Conservation (phyloP, 73 alveolate species). For the Tetrahymena thermophila region DNA sequence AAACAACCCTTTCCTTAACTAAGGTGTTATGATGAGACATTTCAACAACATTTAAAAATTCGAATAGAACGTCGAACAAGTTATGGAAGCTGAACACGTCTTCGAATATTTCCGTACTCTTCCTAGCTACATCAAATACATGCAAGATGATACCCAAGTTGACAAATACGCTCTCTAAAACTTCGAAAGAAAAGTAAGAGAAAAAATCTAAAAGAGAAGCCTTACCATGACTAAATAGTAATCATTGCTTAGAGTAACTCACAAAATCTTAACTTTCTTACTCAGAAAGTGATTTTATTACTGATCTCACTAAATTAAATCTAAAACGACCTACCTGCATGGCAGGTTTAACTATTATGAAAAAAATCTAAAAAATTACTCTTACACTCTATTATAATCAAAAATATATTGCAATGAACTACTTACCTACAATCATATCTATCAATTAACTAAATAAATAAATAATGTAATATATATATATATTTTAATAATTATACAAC, state of each 20-base stretch:
- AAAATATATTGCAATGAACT: background rate
- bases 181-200: background rate
- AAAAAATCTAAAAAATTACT: background rate
- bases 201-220: background rate
- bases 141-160: background rate
- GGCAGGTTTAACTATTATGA: background rate
- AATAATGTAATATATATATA: background rate
- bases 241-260: background rate
- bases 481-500: background rate
- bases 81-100: background rate
- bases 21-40: background rate
- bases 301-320: background rate
- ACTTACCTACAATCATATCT: too few species aligned
- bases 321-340: background rate
- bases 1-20: background rate
- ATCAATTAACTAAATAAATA: background rate
- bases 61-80: background rate
- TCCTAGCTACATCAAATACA: background rate
- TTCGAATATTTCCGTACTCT: background rate
- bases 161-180: background rate
- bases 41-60: background rate
- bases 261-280: background rate
- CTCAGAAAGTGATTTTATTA: background rate
- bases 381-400: background rate
- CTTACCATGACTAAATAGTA: background rate